Conservation (phyloP, 192 early-diverging fungal genomes). For the Backusella mclennaniae region DNA sequence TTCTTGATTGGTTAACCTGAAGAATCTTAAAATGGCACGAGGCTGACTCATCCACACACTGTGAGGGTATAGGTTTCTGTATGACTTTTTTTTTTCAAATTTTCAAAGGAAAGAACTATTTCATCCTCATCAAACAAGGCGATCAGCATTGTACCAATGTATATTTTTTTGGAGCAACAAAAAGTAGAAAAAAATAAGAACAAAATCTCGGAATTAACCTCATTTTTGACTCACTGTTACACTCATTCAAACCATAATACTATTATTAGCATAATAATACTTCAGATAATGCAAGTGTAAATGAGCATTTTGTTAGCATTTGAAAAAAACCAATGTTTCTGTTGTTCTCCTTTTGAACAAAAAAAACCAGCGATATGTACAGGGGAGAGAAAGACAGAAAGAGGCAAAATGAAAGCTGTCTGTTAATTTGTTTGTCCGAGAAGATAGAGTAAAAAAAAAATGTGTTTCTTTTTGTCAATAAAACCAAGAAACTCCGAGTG, state of each 20-base stretch:
- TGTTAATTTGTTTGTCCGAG: background rate
- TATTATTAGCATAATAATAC: background rate
- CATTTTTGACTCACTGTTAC: background rate
- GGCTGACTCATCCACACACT: too few species aligned
- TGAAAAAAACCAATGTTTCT: background rate
- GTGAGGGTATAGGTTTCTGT: background rate
- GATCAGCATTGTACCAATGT: background rate
- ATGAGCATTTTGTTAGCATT: background rate
- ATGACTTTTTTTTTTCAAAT: background rate
- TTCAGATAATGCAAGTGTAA: background rate
- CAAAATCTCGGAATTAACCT: background rate
- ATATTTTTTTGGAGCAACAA: background rate
- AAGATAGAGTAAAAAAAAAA: background rate
- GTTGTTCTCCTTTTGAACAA: too few species aligned
- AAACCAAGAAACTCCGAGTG: background rate
- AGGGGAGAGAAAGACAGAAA: too few species aligned
- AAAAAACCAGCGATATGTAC: too few species aligned
- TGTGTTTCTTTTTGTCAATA: constrained; percentile 6
- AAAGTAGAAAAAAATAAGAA: background rate
- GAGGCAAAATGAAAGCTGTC: too few species aligned
- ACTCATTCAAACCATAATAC: background rate
- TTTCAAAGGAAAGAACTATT: background rate
- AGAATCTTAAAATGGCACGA: too few species aligned
- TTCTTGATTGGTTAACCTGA: too few species aligned
- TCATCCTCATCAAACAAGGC: background rate